These are phyloP conservation scores for Pleomassaria siparia DNA, from an alignment of 2,329 filamentous ascomycete genomes.

Conservation along the genomic window DNA sequence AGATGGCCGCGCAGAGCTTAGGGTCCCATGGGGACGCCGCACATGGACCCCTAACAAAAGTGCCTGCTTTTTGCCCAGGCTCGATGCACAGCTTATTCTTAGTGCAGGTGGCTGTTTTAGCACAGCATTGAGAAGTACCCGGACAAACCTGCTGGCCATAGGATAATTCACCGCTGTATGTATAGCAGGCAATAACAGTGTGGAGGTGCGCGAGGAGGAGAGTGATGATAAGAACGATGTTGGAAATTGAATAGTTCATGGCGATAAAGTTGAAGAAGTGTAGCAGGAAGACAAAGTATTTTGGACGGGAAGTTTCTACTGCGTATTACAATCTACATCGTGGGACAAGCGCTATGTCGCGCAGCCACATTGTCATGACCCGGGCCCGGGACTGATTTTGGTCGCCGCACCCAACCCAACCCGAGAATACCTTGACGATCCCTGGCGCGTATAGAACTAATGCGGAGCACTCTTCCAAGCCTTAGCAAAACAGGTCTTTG, in stretches of 20 bases:
- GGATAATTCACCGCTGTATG: slow-evolving; percentile 5
- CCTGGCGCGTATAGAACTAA: no score
- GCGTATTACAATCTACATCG: no score
- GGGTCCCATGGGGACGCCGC: slow-evolving; percentile 6
- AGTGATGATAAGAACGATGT: not conserved
- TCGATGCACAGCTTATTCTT: slow-evolving; percentile 5
- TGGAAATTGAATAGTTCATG: not conserved
- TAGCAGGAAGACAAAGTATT: no score
- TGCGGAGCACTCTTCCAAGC: not conserved
- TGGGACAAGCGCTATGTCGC: no score
- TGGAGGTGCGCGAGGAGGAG: not conserved
- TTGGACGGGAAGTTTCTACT: no score
- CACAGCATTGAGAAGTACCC: slow-evolving; percentile 7
- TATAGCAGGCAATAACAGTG: slow-evolving; percentile 2
- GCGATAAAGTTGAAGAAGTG: no score
- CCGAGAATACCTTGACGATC: no score
- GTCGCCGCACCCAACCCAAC: no score
- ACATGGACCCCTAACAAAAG: slow-evolving; percentile 7
- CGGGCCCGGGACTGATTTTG: no score
- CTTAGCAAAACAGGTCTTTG: no score
- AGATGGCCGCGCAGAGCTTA: slow-evolving; percentile 2
- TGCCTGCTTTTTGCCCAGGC: slow-evolving; percentile 2
- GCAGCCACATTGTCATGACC: no score
- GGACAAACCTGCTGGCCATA: slow-evolving; percentile 6
- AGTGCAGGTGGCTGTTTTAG: slow-evolving; percentile 2